Evolutionary conservation across 805 yeast species (phyloP), one percentile per base, ranked within the genome.

Genomic region (Sugiyamaella boreocaroliniensis): DNA sequence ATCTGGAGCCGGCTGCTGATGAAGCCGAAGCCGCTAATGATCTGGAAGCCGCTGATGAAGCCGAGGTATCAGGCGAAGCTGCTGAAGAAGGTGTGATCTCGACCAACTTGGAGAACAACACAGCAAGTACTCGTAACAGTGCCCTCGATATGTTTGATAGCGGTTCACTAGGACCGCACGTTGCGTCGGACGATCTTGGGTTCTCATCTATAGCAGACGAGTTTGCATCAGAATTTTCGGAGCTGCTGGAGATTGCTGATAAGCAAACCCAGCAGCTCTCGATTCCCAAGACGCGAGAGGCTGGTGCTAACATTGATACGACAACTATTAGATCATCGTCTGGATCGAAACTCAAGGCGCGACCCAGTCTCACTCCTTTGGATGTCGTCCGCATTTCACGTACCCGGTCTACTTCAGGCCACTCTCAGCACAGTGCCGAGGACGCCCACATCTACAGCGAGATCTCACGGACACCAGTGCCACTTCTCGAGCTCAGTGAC

Each of bases 331-430:
- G 62, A 14, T 53, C 62, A 2, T 51, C 59, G 2, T 55, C 60
- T 26, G 62, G 61, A 5, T 49, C 55, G 19, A 45, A 50, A 29
- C 42, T 49, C 16, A 40, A 53, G 47, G 26, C 58, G 8, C 51
- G 60, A 12, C 59, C 59, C 18, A 59, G 62, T 40, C 22, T 59
- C 34, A 58, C 62, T 6, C 62, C 62, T 14, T 40, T 43, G 40
- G 62, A 59, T 40, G 58, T 58, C 14, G 50, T 44, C 2, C 50
- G 58, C 8, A 51, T 52, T 4, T 34, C 55, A 12, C 29, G 49
- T 19, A 34, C 56, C 2, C 45, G 59, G 15, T 44, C 50, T 4
- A 32, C 41, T 20, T 44, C 49, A 14, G n/a, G 37, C 12, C 37
- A 32, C 10, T 40, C 41, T 14, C 22, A 26, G 11, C n/a, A 32